These are phyloP conservation scores for Scheffersomyces insectosa DNA, from an alignment of 1,139 yeast genomes.

Conservation along the genomic window DNA sequence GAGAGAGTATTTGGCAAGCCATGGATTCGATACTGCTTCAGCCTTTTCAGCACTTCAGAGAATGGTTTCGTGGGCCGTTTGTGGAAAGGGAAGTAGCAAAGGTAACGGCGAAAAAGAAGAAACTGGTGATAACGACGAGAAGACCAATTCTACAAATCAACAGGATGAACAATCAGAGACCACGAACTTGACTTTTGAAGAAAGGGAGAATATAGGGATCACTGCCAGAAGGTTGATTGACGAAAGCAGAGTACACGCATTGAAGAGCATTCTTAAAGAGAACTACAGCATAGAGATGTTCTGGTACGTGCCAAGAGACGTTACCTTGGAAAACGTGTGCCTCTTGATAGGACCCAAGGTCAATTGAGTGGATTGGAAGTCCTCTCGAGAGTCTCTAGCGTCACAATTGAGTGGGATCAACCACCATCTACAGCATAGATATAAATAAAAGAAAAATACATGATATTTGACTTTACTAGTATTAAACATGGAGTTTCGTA, in stretches of 20 bases:
- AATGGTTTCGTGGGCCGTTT: slow-evolving; percentile 86
- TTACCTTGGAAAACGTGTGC: slow-evolving; percentile 75
- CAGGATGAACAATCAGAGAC: slow-evolving; percentile 40
- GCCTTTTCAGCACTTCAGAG: slow-evolving; percentile 60
- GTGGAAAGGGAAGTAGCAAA: slow-evolving; percentile 52
- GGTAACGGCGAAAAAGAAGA: slow-evolving; percentile 26
- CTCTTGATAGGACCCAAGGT: slow-evolving; percentile 20
- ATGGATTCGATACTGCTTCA: slow-evolving; percentile 30
- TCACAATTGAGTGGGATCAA: too few relatives aligned
- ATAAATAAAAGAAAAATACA: neutral
- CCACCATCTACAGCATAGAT: too few relatives aligned
- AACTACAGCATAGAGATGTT: slow-evolving; percentile 50
- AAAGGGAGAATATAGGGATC: slow-evolving; percentile 62
- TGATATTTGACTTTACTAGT: neutral
- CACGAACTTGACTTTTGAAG: slow-evolving; percentile 28
- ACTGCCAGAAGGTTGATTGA: slow-evolving; percentile 73
- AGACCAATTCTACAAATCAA: neutral
- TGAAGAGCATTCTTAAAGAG: slow-evolving; percentile 30
- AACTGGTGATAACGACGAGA: slow-evolving; percentile 1
- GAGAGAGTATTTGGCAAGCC: slow-evolving; percentile 33
- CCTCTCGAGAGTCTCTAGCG: too few relatives aligned
- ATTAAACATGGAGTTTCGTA: slow-evolving; percentile 2
- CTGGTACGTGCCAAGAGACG: slow-evolving; percentile 55
- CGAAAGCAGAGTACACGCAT: slow-evolving; percentile 48
- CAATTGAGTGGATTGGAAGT: too few relatives aligned